Conservation (phyloP, 768 basidiomycete species). For the Podaxis pistillaris region DNA sequence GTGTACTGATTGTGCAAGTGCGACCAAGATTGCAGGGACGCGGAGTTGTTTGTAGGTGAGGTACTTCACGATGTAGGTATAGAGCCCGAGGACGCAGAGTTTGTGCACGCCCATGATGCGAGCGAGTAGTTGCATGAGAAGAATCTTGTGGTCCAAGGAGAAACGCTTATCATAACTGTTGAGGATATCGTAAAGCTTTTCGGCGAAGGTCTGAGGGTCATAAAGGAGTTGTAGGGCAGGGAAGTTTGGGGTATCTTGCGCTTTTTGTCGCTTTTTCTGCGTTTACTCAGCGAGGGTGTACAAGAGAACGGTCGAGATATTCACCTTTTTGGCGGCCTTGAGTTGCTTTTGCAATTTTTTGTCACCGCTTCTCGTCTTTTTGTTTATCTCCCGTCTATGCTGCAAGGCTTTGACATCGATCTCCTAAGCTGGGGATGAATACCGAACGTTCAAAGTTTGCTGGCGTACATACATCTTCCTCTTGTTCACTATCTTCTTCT, state of each 20-base stretch:
- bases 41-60: constrained; percentile 89
- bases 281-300: not conserved
- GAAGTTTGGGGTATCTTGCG: constrained; percentile 61
- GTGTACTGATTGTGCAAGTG: constrained; percentile 93
- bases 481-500: constrained; percentile 69
- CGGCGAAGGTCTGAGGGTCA: constrained; percentile 94
- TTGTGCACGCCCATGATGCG: constrained; percentile 93
- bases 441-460: not conserved
- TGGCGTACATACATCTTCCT: constrained; percentile 47
- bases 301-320: constrained; percentile 7
- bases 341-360: constrained; percentile 75
- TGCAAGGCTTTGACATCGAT: constrained; percentile 72
- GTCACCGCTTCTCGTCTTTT: constrained; percentile 82
- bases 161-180: constrained; percentile 90
- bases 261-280: constrained; percentile 36
- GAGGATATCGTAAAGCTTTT: constrained; percentile 87
- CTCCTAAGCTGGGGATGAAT: constrained; percentile 35
- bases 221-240: constrained; percentile 89
- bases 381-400: constrained; percentile 90
- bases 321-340: constrained; percentile 73
- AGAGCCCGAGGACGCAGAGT: constrained; percentile 90
- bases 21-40: constrained; percentile 89
- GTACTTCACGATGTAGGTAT: constrained; percentile 95
- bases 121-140: constrained; percentile 94
- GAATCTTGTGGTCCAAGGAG: constrained; percentile 94